Evolutionary conservation across 371 early-diverging fungal species (phyloP).

Genomic region (Mucor velutinosus): DNA sequence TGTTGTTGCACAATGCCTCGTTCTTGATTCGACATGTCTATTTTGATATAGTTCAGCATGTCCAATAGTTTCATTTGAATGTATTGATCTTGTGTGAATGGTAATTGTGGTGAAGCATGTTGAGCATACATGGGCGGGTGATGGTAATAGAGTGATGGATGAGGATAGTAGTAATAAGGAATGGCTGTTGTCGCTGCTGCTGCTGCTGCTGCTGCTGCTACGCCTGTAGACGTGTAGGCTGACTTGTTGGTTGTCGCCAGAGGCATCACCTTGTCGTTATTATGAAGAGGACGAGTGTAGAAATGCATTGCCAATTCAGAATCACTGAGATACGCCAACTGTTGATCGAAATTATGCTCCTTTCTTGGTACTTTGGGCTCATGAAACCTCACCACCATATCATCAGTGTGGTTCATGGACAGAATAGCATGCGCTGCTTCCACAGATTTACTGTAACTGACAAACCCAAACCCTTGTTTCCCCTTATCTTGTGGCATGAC

Average conservation of each 20-base stretch:
- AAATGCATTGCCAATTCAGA: slow-evolving; percentile 4
- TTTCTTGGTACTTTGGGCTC: slow-evolving; percentile 17
- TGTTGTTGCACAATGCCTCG: neutral
- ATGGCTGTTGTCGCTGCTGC: neutral
- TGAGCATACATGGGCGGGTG: neutral
- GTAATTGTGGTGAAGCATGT: neutral
- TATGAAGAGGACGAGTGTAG: neutral
- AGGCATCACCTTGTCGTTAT: neutral
- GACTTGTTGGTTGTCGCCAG: neutral
- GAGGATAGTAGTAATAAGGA: neutral
- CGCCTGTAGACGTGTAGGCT: neutral
- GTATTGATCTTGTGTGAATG: neutral
- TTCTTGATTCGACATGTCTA: neutral
- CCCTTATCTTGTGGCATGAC: slow-evolving; percentile 89
- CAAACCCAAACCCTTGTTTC: slow-evolving; percentile 89
- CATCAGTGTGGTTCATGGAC: slow-evolving; percentile 66
- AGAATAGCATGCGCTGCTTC: slow-evolving; percentile 84
- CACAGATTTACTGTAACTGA: slow-evolving; percentile 82
- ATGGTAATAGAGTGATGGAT: neutral
- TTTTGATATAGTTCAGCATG: neutral
- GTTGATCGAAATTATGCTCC: slow-evolving; percentile 12
- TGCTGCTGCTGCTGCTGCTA: too few relatives aligned
- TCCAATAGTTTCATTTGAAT: neutral
- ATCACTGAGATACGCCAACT: neutral
- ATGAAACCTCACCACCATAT: slow-evolving; percentile 21